A percentile compares a stretch with the other conserved stretches of the same genome.
phyloP scores from a whole-genome alignment of 106 monocot species.

The Cymbidium sinense region DNA sequence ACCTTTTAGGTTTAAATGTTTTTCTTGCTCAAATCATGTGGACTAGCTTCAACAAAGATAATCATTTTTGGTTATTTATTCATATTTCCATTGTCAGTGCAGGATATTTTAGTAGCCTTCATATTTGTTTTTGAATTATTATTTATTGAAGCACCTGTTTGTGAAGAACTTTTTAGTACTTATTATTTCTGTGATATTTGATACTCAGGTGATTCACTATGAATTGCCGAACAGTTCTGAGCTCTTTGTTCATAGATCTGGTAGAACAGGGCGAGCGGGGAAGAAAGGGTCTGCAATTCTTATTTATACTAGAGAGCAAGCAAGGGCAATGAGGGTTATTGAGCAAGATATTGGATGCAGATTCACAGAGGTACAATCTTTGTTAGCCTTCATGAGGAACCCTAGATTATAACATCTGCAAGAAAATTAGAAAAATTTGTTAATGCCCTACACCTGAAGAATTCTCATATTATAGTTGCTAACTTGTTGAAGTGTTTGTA shows the following conservation, averaged over 20 bases:
- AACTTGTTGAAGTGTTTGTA: background rate
- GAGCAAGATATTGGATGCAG: conserved; percentile 76
- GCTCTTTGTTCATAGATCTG: conserved; percentile 90
- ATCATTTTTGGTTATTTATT: no score
- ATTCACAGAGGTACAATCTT: conserved; percentile 62
- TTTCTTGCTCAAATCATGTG: no score
- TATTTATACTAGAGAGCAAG: conserved; percentile 65
- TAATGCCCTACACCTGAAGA: background rate
- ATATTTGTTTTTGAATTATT: background rate
- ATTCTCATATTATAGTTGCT: background rate
- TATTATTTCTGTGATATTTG: background rate
- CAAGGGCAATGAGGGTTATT: conserved; percentile 55
- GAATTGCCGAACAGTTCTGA: conserved; percentile 85
- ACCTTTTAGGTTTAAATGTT: no score
- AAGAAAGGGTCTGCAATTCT: conserved; percentile 89
- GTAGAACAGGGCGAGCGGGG: conserved; percentile 92
- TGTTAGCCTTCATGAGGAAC: background rate
- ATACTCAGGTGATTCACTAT: conserved; percentile 78
- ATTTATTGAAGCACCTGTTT: background rate
- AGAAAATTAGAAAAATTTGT: background rate
- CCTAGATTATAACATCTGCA: background rate
- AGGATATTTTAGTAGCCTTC: no score
- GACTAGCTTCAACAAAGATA: no score
- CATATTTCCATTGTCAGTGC: no score
- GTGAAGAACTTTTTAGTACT: background rate